phyloP scores from a whole-genome alignment of 768 basidiomycete genomes.

The Mycena haematopus region DNA sequence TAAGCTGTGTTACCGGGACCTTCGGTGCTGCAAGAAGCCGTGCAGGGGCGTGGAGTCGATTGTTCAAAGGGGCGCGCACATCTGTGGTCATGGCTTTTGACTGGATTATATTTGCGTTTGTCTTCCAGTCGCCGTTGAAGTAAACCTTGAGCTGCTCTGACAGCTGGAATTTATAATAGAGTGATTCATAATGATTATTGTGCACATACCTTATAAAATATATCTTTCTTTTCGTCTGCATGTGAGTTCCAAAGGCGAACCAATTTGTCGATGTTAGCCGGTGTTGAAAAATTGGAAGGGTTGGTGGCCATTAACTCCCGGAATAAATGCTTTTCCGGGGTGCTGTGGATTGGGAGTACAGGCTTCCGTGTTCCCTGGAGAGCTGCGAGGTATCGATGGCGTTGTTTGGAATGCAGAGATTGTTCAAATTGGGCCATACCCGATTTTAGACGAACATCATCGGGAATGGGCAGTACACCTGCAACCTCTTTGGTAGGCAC shows the following conservation, averaged over 20 bases:
- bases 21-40: background rate
- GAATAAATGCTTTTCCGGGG: background rate
- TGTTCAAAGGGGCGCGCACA: background rate
- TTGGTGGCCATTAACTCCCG: background rate
- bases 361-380: conserved; percentile 18
- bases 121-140: conserved; percentile 5
- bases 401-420: background rate
- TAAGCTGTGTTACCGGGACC: background rate
- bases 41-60: background rate
- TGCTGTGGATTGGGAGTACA: conserved; percentile 11
- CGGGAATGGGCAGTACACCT: conserved; percentile 22
- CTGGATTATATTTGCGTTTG: background rate
- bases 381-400: conserved; percentile 11
- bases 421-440: conserved; percentile 12
- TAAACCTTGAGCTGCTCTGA: conserved; percentile 15
- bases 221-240: background rate
- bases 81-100: background rate
- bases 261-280: background rate
- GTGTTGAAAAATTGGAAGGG: background rate
- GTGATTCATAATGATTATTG: too few relatives aligned
- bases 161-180: too few relatives aligned
- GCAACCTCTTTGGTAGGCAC: conserved; percentile 12
- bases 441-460: background rate
- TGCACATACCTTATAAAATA: background rate
- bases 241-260: background rate